A percentile compares a stretch with the other conserved stretches of the same genome.
phyloP scores from a whole-genome alignment of 306 rosid genomes.

The Chamaecrista fasciculata region DNA sequence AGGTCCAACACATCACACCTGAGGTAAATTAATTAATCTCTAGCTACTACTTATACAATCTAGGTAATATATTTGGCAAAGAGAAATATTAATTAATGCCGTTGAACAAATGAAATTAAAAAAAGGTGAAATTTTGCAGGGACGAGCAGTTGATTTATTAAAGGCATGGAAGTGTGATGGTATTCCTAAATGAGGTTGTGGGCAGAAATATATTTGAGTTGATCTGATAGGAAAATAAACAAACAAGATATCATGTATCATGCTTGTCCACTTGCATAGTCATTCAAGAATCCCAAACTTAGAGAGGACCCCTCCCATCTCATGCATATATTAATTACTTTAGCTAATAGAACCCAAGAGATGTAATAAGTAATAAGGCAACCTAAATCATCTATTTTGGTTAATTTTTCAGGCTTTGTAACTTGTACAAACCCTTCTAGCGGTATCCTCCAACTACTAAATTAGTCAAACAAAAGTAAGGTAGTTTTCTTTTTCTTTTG shows the following conservation, averaged over 20 bases:
- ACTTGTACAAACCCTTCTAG: constrained; percentile 32
- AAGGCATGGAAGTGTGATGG: background rate
- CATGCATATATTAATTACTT: too few relatives aligned
- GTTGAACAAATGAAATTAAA: too few relatives aligned
- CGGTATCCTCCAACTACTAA: constrained; percentile 24
- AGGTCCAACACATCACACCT: too few relatives aligned
- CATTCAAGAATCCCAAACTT: background rate
- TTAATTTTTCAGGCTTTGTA: constrained; percentile 23
- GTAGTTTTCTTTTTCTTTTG: background rate
- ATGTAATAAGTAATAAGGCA: background rate
- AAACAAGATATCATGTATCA: background rate
- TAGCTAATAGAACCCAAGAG: constrained; percentile 1
- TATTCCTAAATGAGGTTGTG: background rate
- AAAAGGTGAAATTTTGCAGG: background rate
- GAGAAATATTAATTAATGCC: background rate
- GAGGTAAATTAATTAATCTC: too few relatives aligned
- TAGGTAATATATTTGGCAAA: too few relatives aligned
- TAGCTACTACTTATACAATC: too few relatives aligned
- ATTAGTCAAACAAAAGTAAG: constrained; percentile 31
- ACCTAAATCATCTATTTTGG: constrained; percentile 29
- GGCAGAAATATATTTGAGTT: background rate
- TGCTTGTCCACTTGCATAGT: constrained; percentile 21
- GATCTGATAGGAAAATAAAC: constrained; percentile 9
- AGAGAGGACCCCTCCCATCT: constrained; percentile 8
- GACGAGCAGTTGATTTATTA: background rate